These are phyloP conservation scores for Biscogniauxia sp. DNA, from an alignment of 2,329 filamentous ascomycete genomes.

Conservation along the genomic window DNA sequence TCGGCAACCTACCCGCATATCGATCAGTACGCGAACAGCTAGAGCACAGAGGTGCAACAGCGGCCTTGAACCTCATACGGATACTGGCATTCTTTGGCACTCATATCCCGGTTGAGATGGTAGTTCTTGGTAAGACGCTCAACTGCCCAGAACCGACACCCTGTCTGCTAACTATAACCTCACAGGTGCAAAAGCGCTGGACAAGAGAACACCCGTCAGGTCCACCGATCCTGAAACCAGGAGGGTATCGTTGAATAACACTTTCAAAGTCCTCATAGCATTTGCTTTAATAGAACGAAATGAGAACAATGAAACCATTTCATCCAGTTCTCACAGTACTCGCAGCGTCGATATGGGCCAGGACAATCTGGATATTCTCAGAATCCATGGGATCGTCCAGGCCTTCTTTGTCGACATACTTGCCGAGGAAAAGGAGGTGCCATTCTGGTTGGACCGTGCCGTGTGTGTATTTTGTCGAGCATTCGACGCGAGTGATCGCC, in stretches of 20 bases:
- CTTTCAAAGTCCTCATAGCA: conserved; percentile 48
- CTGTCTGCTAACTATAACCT: conserved; percentile 10
- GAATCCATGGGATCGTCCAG: conserved; percentile 52
- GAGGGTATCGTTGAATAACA: conserved; percentile 43
- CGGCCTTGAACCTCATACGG: conserved; percentile 63
- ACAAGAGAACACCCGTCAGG: conserved; percentile 45
- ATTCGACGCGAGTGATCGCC: conserved; percentile 44
- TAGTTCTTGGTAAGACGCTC: conserved; percentile 49
- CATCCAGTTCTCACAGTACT: conserved; percentile 42
- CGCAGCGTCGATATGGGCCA: conserved; percentile 39
- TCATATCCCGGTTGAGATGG: conserved; percentile 64
- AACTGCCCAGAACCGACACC: neutral
- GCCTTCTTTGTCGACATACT: conserved; percentile 50
- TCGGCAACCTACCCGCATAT: conserved; percentile 48
- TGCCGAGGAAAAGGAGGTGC: conserved; percentile 38
- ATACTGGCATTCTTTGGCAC: conserved; percentile 65
- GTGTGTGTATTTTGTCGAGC: conserved; percentile 47
- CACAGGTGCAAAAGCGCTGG: conserved; percentile 44
- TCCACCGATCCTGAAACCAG: conserved; percentile 38
- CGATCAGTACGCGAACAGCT: conserved; percentile 49
- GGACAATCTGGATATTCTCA: conserved; percentile 49
- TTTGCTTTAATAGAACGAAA: conserved; percentile 53
- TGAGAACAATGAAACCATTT: conserved; percentile 39
- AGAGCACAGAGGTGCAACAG: conserved; percentile 42
- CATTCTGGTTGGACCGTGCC: conserved; percentile 50